phyloP scores from a whole-genome alignment of 768 basidiomycete genomes.

The Phanerochaete sordida region DNA sequence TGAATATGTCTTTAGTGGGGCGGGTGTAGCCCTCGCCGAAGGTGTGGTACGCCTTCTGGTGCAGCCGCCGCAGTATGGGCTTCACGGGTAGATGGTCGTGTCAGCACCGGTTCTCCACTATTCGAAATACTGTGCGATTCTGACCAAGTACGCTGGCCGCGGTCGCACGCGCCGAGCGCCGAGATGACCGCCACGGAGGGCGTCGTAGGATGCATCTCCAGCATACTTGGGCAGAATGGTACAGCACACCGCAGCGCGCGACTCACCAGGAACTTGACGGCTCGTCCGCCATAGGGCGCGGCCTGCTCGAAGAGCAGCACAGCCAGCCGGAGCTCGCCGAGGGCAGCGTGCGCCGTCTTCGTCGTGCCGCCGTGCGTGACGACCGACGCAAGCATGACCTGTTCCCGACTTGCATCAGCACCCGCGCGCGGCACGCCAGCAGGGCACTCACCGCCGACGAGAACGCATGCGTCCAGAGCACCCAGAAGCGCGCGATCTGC shows the following conservation, averaged over 20 bases:
- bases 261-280: conserved; percentile 66
- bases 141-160: too few species aligned
- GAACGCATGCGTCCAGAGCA: conserved; percentile 57
- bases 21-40: conserved; percentile 43
- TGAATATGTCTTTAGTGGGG: conserved; percentile 56
- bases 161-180: too few species aligned
- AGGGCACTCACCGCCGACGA: conserved; percentile 34
- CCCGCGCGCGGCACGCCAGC: neutral
- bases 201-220: too few species aligned
- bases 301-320: conserved; percentile 64
- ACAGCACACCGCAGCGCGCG: too few species aligned
- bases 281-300: conserved; percentile 59
- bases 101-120: neutral
- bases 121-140: too few species aligned
- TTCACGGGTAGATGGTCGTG: conserved; percentile 20
- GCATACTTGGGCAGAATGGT: too few species aligned
- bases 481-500: conserved; percentile 60
- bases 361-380: conserved; percentile 63
- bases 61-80: conserved; percentile 65
- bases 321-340: conserved; percentile 60
- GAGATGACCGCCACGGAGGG: too few species aligned
- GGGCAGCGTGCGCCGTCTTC: conserved; percentile 67
- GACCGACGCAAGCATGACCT: conserved; percentile 80
- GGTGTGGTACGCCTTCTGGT: conserved; percentile 54
- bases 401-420: neutral